Conservation (phyloP, 345 rosid species). For the Fremontodendron californicum region DNA sequence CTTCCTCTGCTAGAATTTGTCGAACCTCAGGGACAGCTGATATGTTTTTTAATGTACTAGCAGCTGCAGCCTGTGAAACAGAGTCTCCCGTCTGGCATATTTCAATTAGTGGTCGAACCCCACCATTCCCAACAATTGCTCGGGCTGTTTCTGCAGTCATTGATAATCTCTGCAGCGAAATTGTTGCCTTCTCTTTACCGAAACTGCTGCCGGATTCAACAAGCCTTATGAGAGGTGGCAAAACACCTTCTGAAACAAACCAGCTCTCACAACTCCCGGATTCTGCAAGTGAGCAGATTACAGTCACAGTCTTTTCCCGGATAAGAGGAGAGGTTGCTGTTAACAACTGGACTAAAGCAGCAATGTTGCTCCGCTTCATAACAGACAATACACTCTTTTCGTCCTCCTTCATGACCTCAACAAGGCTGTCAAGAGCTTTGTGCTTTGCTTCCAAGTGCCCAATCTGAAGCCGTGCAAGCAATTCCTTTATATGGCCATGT, state of each 20-base stretch:
- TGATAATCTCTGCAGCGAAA: conserved; percentile 74
- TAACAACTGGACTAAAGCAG: conserved; percentile 68
- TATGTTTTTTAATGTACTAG: conserved; percentile 74
- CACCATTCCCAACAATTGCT: too few relatives aligned
- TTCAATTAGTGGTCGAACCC: too few relatives aligned
- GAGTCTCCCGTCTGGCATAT: too few relatives aligned
- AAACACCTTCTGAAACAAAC: conserved; percentile 82
- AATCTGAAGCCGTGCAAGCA: conserved; percentile 89
- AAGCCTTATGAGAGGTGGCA: conserved; percentile 79
- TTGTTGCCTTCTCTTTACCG: conserved; percentile 75
- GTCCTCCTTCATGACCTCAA: conserved; percentile 81
- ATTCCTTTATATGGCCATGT: conserved; percentile 50
- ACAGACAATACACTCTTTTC: conserved; percentile 46
- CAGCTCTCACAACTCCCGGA: conserved; percentile 75
- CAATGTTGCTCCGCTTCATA: conserved; percentile 58
- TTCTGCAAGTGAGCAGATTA: conserved; percentile 70
- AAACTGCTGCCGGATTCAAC: conserved; percentile 65
- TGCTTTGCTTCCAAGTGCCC: conserved; percentile 92
- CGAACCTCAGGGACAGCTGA: conserved; percentile 79
- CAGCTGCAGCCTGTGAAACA: too few relatives aligned
- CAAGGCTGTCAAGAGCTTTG: conserved; percentile 66
- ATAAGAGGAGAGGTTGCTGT: conserved; percentile 69
- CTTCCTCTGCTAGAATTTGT: conserved; percentile 73
- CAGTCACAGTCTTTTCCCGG: conserved; percentile 64
- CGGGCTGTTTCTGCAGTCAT: conserved; percentile 67